Evolutionary conservation across 768 basidiomycete genomes (phyloP), one percentile per base, ranked within the genome.

Genomic region (Amanita inopinata): DNA sequence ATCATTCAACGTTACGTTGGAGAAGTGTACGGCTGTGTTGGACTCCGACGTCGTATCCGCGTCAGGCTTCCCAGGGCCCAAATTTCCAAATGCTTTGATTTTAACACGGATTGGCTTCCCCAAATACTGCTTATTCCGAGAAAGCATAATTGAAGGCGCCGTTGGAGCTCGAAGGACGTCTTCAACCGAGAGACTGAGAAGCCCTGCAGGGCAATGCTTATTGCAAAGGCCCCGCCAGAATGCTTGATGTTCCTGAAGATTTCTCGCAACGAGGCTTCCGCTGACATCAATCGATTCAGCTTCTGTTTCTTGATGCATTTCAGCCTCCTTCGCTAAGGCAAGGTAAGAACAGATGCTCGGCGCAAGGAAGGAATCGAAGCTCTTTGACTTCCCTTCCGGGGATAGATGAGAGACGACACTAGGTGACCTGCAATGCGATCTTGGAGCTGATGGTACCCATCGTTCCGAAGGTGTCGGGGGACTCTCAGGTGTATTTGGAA

Each of bases 71-170:
- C 25, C 25, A 15, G 5, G 27, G 27, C 15, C 11, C 24, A 14
- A 17, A 19, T 17, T 23, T 40, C 19, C 15, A n/a, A 8, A 22
- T n/a, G n/a, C 31, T n/a, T 14, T 33, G 12, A 19, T 32, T 27
- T 18, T 28, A 24, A 34, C 32, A 17, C 47, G 50, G 47, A 63
- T 61, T n/a, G 36, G 49, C 34, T 50, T 58, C 20, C 56, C 58
- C 12, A 51, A 49, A 46, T 57, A 63, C 9, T 38, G 52, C n/a
- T 52, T 50, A 43, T 52, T 49, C 12, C 53, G 47, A 34, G 49
- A 47, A 46, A 60, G 58, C 40, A 58, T 45, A 25, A 49, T 51
- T 27, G 51, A 53, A 28, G 47, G 49, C 8, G 52, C 46, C 8
- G 18, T 19, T 10, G 56, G 58, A 38, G 54, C 53, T 24, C 43